These are phyloP conservation scores for Fusarium buxicola DNA, from an alignment of 2,329 filamentous ascomycete genomes.

Conservation along the genomic window DNA sequence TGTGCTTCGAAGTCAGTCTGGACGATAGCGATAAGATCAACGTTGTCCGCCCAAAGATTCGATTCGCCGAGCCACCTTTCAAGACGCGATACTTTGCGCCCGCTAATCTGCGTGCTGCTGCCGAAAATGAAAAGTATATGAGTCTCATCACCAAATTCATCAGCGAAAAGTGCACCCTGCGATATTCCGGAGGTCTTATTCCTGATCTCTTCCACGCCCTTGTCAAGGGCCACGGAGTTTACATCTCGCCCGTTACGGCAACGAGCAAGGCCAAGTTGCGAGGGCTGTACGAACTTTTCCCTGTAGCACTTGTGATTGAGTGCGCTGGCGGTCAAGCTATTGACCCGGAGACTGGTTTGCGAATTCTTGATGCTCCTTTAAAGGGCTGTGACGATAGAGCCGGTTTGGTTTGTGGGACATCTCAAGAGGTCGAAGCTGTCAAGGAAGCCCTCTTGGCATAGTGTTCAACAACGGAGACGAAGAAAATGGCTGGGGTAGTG, in stretches of 20 bases:
- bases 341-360: slow-evolving; percentile 57
- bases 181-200: slow-evolving; percentile 71
- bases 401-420: slow-evolving; percentile 63
- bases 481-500: not conserved
- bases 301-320: slow-evolving; percentile 70
- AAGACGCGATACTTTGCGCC: slow-evolving; percentile 71
- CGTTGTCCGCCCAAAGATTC: slow-evolving; percentile 57
- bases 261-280: slow-evolving; percentile 67
- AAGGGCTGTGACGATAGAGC: slow-evolving; percentile 61
- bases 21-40: slow-evolving; percentile 44
- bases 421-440: slow-evolving; percentile 59
- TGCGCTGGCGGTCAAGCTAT: slow-evolving; percentile 68
- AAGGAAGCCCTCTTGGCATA: slow-evolving; percentile 34
- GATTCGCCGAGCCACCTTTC: slow-evolving; percentile 52
- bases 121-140: slow-evolving; percentile 62
- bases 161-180: slow-evolving; percentile 65
- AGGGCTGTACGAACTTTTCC: slow-evolving; percentile 68
- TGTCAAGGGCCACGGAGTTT: slow-evolving; percentile 71
- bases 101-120: slow-evolving; percentile 69
- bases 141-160: slow-evolving; percentile 63
- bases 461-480: not conserved
- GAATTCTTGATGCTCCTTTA: slow-evolving; percentile 56
- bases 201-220: slow-evolving; percentile 70
- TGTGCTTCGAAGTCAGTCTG: slow-evolving; percentile 66
- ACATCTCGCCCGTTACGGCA: slow-evolving; percentile 66